Evolutionary conservation across 1,284 basidiomycete species (phyloP).

Genomic region (Cryptococcus sp.): DNA sequence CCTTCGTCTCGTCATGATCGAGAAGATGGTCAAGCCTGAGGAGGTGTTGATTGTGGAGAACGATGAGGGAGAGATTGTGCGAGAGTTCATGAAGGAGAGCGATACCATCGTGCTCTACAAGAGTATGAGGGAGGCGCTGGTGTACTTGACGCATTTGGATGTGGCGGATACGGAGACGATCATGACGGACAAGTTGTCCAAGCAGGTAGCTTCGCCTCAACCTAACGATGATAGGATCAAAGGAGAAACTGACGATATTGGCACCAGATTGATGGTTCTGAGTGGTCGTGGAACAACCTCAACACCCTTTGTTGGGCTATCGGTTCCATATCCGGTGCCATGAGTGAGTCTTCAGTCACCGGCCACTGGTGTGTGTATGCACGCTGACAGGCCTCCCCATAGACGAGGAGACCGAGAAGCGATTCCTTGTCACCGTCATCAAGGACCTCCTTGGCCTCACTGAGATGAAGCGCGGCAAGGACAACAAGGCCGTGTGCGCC

Average conservation of each 20-base stretch:
- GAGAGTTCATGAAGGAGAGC: slow-evolving; percentile 99
- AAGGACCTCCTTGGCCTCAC: slow-evolving; percentile 95
- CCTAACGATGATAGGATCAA: neutral
- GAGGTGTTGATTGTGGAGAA: slow-evolving; percentile 99
- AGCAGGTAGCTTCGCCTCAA: slow-evolving; percentile 59
- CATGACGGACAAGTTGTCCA: slow-evolving; percentile 91
- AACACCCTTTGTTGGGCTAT: slow-evolving; percentile 99
- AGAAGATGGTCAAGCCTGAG: slow-evolving; percentile 99
- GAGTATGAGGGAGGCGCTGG: slow-evolving; percentile 94
- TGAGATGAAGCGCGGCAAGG: slow-evolving; percentile 98
- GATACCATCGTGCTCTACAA: slow-evolving; percentile 99
- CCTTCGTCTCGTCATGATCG: slow-evolving; percentile 92
- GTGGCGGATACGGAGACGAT: slow-evolving; percentile 95
- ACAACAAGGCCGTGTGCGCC: slow-evolving; percentile 99
- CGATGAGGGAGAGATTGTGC: slow-evolving; percentile 98
- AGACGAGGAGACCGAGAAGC: slow-evolving; percentile 98
- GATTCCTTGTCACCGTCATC: slow-evolving; percentile 98
- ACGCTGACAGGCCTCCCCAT: neutral
- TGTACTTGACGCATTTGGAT: slow-evolving; percentile 96
- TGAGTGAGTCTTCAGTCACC: slow-evolving; percentile 66
- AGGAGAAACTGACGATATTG: slow-evolving; percentile 4
- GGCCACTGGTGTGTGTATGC: neutral
- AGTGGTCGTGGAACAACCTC: slow-evolving; percentile 99
- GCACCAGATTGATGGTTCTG: slow-evolving; percentile 75
- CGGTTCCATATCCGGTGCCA: slow-evolving; percentile 97